Evolutionary conservation across 257 asterid species (phyloP).

Genomic region (Solanum sparsipilum): DNA sequence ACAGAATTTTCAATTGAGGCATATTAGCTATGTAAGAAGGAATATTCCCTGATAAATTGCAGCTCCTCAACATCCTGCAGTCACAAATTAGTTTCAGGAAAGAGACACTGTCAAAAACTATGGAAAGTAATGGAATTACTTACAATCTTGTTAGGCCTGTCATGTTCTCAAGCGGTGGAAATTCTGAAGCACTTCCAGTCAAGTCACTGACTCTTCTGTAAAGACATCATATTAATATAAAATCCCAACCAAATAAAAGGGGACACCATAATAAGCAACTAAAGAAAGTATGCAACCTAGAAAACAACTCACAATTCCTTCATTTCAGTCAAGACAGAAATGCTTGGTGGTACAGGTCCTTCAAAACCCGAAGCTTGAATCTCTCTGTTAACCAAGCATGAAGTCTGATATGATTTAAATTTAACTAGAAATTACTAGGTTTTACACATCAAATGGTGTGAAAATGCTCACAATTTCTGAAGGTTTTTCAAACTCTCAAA

Average conservation of each 20-base stretch:
- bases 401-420: not conserved
- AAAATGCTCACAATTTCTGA: not conserved
- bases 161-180: not conserved
- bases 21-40: not conserved
- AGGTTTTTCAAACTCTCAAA: not conserved
- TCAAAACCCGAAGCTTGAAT: constrained; percentile 3
- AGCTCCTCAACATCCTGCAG: not conserved
- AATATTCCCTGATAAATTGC: not conserved
- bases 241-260: not conserved
- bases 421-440: not conserved
- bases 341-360: not conserved
- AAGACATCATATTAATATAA: not conserved
- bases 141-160: not conserved
- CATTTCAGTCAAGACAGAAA: not conserved
- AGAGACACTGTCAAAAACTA: not conserved
- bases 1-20: not conserved
- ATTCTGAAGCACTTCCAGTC: not conserved
- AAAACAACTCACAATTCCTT: not conserved
- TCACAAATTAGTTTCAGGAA: not conserved
- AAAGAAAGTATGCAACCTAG: not conserved
- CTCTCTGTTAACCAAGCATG: not conserved
- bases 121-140: not conserved
- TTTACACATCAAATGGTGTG: not conserved
- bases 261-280: not conserved
- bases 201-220: constrained; percentile 1